Evolutionary conservation across 2,329 filamentous ascomycete genomes (phyloP), one percentile per base, ranked within the genome.

Genomic region (Metarhizium guizhouense): DNA sequence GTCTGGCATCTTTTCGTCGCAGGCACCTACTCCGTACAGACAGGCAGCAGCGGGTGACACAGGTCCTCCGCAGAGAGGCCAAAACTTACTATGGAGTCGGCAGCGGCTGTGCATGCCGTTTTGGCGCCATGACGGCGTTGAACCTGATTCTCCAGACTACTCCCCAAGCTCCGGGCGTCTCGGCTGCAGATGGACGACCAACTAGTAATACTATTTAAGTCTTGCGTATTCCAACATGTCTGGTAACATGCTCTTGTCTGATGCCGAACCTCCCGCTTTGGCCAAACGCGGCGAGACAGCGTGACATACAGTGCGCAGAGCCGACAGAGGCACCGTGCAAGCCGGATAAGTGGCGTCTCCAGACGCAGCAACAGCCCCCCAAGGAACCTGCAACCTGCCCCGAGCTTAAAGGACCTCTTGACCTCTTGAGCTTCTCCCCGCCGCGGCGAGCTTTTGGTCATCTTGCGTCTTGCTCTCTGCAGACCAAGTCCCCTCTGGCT

Each of bases 401-500:
- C 45, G 25, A 48, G 25, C 25, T 47, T 36, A 29, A 49, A 51
- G 42, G 13, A 29, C 55, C 36, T 51, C 4, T 8, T 8, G n/a
- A 45, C 42, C 18, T 3, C 18, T 45, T 25, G 42, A 45, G 42
- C 51, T 54, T 49, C 53, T 45, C 50, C 30, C 29, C 5, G 48
- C 34, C 52, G 20, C 30, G 18, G 32, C 47, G 54, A 54, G 56
- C 47, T 53, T 53, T 42, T 52, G 52, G 54, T 51, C 58, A 49
- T 52, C 56, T 57, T 57, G 58, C 53, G 55, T 43, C 45, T 52
- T 54, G 53, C 51, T 59, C 34, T 42, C 52, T 54, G 56, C 61
- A 30, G 47, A 50, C 47, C 51, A 47, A 29, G 25, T 49, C 53
- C 53, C 47, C 53, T 51, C 40, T 45, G 45, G n/a, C 13, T 50